Conservation (phyloP, 1,284 basidiomycete genomes). For the Leccinum griseonigrum region DNA sequence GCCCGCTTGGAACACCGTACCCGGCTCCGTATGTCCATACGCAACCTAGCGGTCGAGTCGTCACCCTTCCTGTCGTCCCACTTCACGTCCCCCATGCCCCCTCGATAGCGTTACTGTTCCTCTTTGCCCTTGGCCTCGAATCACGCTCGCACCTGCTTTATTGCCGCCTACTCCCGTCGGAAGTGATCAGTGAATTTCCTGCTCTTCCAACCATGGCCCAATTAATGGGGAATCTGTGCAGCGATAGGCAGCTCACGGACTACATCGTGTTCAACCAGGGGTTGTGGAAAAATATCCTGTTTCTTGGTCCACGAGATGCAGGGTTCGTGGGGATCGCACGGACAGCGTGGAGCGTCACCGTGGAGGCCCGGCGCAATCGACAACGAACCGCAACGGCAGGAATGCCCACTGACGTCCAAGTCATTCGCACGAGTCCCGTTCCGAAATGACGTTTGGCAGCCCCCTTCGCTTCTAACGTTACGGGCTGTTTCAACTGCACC, state of each 20-base stretch:
- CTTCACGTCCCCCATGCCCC: conserved; percentile 32
- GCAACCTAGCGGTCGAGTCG: conserved; percentile 13
- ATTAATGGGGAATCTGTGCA: conserved; percentile 33
- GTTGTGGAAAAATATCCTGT: conserved; percentile 45
- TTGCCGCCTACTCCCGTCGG: conserved; percentile 38
- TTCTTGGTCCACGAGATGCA: conserved; percentile 36
- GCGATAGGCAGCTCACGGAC: conserved; percentile 29
- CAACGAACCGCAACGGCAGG: conserved; percentile 16
- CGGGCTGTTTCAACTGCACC: background rate
- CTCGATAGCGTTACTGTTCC: conserved; percentile 32
- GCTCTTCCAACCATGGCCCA: conserved; percentile 55
- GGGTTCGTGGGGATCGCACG: conserved; percentile 36
- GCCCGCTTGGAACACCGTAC: conserved; percentile 31
- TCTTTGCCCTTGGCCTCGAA: conserved; percentile 34
- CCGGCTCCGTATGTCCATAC: conserved; percentile 31
- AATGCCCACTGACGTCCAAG: conserved; percentile 14
- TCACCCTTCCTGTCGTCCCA: conserved; percentile 34
- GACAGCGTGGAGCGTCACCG: conserved; percentile 43
- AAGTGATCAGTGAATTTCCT: conserved; percentile 46
- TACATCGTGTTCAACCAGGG: conserved; percentile 39
- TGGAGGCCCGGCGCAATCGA: conserved; percentile 38
- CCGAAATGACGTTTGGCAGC: conserved; percentile 19
- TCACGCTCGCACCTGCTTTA: conserved; percentile 33
- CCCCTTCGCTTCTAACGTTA: conserved; percentile 5
- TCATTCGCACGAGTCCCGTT: conserved; percentile 5